phyloP scores from a whole-genome alignment of 371 early-diverging fungal genomes.

The Mucor mucedo region DNA sequence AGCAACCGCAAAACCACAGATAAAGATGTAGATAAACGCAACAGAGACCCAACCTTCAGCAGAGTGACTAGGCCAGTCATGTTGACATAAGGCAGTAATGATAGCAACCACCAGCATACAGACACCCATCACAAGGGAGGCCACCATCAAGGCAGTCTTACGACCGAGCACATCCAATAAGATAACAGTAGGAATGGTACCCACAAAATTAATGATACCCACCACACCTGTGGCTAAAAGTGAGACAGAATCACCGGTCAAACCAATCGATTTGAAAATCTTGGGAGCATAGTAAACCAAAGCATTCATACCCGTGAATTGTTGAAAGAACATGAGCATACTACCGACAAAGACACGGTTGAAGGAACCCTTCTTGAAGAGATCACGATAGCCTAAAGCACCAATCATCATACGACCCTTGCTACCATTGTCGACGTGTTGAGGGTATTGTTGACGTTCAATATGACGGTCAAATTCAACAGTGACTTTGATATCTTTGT shows the following conservation, averaged over 20 bases:
- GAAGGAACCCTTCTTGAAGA: constrained; percentile 65
- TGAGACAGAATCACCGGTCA: constrained; percentile 55
- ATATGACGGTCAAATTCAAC: constrained; percentile 73
- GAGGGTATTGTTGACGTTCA: constrained; percentile 37
- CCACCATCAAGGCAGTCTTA: constrained; percentile 53
- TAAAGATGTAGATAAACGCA: constrained; percentile 63
- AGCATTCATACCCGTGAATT: constrained; percentile 79
- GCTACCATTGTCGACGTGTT: constrained; percentile 28
- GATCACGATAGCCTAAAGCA: constrained; percentile 68
- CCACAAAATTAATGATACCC: constrained; percentile 71
- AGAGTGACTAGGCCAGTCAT: constrained; percentile 44
- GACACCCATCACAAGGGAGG: constrained; percentile 43
- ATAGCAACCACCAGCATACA: constrained; percentile 52
- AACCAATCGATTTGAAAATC: constrained; percentile 71
- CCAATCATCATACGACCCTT: constrained; percentile 41
- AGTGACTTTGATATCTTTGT: constrained; percentile 72
- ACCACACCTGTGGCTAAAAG: constrained; percentile 74
- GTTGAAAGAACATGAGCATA: constrained; percentile 73
- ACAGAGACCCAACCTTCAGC: constrained; percentile 50
- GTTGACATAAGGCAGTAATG: constrained; percentile 39
- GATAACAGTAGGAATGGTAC: constrained; percentile 64
- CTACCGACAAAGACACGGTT: constrained; percentile 70
- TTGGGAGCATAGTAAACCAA: constrained; percentile 76
- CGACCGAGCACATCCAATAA: constrained; percentile 74
- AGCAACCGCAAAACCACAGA: constrained; percentile 71